Conservation (phyloP, 2,329 filamentous ascomycete genomes). For the Knufia fluminis region DNA sequence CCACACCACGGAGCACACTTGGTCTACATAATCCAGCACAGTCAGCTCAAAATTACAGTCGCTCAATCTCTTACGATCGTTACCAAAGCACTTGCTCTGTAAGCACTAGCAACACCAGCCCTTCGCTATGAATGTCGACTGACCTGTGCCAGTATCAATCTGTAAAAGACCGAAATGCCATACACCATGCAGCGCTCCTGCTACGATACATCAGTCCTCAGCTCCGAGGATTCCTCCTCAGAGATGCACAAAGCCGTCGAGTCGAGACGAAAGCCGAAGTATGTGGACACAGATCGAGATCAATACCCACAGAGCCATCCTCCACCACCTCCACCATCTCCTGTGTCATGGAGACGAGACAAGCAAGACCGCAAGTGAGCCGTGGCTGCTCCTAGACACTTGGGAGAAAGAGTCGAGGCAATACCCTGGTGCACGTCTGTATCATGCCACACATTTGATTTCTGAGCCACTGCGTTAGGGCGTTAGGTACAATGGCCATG, state of each 20-base stretch:
- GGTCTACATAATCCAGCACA: neutral
- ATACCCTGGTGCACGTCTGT: neutral
- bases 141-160: neutral
- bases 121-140: too few species aligned
- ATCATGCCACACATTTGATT: constrained; percentile 2
- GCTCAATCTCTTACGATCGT: neutral
- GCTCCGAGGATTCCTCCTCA: constrained; percentile 6
- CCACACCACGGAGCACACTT: neutral
- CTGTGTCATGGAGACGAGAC: constrained; percentile 8
- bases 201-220: constrained; percentile 5
- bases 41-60: neutral
- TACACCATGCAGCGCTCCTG: constrained; percentile 9
- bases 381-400: neutral
- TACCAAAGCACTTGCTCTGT: neutral
- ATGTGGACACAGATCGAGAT: constrained; percentile 1
- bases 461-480: constrained; percentile 5
- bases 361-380: constrained; percentile 8
- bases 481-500: neutral
- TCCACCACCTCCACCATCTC: constrained; percentile 8
- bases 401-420: neutral
- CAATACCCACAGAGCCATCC: constrained; percentile 4
- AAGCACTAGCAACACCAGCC: neutral
- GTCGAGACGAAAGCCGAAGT: constrained; percentile 6
- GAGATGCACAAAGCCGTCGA: constrained; percentile 10
- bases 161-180: constrained; percentile 1